These are phyloP conservation scores for Mycena metata DNA, from an alignment of 768 basidiomycete species.

Conservation along the genomic window DNA sequence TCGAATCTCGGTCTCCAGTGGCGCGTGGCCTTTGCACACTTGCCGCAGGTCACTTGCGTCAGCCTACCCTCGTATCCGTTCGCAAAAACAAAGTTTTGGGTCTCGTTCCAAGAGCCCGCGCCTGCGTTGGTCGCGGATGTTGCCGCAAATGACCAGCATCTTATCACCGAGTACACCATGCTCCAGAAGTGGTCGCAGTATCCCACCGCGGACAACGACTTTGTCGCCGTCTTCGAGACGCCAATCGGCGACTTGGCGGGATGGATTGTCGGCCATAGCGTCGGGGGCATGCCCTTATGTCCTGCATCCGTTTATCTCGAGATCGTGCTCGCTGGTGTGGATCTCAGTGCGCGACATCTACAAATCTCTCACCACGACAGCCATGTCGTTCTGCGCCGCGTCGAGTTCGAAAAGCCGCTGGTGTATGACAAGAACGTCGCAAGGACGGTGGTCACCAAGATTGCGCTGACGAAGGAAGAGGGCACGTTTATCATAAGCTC, in stretches of 20 bases:
- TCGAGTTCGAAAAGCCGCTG: conserved; percentile 68
- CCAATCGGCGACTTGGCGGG: conserved; percentile 58
- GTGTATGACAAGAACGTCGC: conserved; percentile 55
- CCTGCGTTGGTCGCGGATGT: not conserved
- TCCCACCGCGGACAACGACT: conserved; percentile 52
- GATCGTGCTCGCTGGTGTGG: conserved; percentile 62
- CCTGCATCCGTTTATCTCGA: conserved; percentile 79
- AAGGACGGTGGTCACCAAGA: conserved; percentile 53
- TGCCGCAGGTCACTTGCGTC: conserved; percentile 56
- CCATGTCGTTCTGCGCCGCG: conserved; percentile 56
- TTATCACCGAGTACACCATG: conserved; percentile 49
- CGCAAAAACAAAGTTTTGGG: conserved; percentile 68
- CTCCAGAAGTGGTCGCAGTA: conserved; percentile 58
- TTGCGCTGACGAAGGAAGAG: conserved; percentile 53
- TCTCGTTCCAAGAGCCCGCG: conserved; percentile 55
- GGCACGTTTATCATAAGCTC: conserved; percentile 66
- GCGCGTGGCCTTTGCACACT: conserved; percentile 65
- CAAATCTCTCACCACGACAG: conserved; percentile 43
- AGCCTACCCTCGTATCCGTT: conserved; percentile 78
- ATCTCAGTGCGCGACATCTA: conserved; percentile 51
- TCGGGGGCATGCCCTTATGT: conserved; percentile 68
- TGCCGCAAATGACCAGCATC: not conserved
- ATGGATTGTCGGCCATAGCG: conserved; percentile 70
- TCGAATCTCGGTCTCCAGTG: conserved; percentile 61
- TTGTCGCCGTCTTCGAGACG: conserved; percentile 65